Evolutionary conservation across 352 stramenopile genomes (phyloP).

Genomic region (Pythium coloratum): DNA sequence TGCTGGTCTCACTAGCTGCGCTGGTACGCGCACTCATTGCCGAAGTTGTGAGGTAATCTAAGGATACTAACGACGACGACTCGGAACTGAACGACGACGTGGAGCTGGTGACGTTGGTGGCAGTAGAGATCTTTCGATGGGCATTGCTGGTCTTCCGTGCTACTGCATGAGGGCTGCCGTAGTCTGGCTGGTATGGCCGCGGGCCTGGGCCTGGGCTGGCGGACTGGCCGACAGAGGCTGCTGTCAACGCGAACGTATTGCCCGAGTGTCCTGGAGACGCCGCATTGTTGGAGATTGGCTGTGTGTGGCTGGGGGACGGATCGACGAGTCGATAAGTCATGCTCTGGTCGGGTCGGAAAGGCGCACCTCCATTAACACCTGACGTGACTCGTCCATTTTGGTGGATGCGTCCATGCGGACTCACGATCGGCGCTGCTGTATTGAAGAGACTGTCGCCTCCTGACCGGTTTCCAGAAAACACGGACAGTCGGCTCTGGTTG

Average conservation of each 20-base stretch:
- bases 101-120: background rate
- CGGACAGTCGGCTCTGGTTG: conserved; percentile 20
- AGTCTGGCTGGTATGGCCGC: conserved; percentile 13
- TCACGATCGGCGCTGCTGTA: conserved; percentile 12
- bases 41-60: background rate
- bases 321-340: conserved; percentile 27
- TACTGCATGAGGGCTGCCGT: conserved; percentile 5
- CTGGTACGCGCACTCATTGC: background rate
- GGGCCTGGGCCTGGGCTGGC: background rate
- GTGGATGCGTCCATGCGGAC: conserved; percentile 5
- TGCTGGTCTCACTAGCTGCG: conserved; percentile 14
- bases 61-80: conserved; percentile 7
- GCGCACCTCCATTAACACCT: background rate
- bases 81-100: background rate
- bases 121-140: background rate
- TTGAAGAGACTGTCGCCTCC: conserved; percentile 20
- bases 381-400: background rate
- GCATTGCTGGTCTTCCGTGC: background rate
- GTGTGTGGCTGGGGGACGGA: conserved; percentile 18
- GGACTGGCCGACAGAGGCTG: background rate
- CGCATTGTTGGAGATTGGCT: background rate
- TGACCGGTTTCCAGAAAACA: conserved; percentile 14
- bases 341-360: conserved; percentile 19
- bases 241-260: background rate
- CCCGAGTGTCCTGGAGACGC: background rate